Base-by-base conservation (phyloP, 2,329 filamentous ascomycete genomes). In the Colletotrichum lini region DNA sequence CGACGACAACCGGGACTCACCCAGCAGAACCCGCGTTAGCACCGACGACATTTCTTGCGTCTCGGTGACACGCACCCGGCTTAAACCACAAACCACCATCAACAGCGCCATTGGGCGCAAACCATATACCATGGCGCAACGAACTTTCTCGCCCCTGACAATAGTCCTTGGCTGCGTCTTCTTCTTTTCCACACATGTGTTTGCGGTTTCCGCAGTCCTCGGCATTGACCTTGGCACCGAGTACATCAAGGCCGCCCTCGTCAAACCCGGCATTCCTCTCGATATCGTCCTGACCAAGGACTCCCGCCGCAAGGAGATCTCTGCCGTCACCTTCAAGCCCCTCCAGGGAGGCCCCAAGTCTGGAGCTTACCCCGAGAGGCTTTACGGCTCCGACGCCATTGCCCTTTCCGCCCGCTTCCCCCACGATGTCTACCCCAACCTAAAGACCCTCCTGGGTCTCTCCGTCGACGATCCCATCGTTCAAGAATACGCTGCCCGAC, bases 261-360 rank as follows among this genome's bases (percentile, higher is more conserved):
- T 99, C 73, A 98, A 98, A 84, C 96, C 96, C 2, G 96, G 96
- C 72, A 96, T 97, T 63, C 96, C 96, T 13, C 94, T 99, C 80
- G 96, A 99, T 76, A 98, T 99, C 75, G 96, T 99, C 81, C 89
- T 98, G 67, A 98, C 95, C 40, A 99, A 98, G 81, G 96, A 99
- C 84, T 98, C 96, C 40, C 94, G 97, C 82, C 93, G 96, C 79
- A 99, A 99, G 86, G 96, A 99, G 82, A 90, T 89, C 30, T 94
- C 95, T 2, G 95, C 95, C 52, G 91, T 99, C 76, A 93, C 94
- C 53, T 98, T 99, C 85, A 98, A 99, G 84, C 94, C 95, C 47
- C 87, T 90, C n/a, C 89, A 89, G 76, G 85, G 88, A 77, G 89
- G 88, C 65, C 86, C 90, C 70, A 88, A 89, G 77, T 85, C 86